These are phyloP conservation scores for Mrakia blollopis DNA, from an alignment of 768 basidiomycete species.

Conservation along the genomic window DNA sequence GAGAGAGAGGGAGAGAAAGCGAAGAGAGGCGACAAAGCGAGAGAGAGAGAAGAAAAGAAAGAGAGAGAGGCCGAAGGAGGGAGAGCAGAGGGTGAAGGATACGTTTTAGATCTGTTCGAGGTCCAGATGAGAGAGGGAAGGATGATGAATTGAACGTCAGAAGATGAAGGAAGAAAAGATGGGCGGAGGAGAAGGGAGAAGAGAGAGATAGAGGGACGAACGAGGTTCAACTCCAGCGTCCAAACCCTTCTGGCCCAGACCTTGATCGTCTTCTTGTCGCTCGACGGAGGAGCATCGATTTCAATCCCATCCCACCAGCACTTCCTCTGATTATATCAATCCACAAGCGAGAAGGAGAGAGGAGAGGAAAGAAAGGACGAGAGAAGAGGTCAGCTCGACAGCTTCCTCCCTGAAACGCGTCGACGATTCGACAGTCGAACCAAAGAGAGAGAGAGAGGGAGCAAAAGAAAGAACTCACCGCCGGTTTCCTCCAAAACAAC, in stretches of 20 bases:
- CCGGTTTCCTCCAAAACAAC: conserved; percentile 98
- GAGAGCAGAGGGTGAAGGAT: background rate
- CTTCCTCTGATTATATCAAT: conserved; percentile 62
- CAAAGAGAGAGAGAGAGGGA: background rate
- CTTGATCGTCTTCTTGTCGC: conserved; percentile 57
- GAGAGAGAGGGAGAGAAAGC: background rate
- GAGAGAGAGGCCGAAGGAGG: background rate
- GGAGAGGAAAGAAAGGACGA: conserved; percentile 3
- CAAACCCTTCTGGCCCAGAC: conserved; percentile 96
- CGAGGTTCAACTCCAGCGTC: conserved; percentile 94
- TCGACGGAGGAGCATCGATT: conserved; percentile 62
- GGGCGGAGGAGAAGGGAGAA: background rate
- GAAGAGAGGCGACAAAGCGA: background rate
- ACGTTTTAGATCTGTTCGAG: background rate
- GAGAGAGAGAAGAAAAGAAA: background rate
- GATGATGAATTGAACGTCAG: too few relatives aligned
- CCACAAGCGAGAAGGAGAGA: conserved; percentile 8
- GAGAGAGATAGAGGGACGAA: conserved; percentile 44
- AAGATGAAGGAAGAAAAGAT: background rate
- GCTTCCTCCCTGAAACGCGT: too few relatives aligned
- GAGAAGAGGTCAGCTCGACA: too few relatives aligned
- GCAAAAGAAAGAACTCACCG: conserved; percentile 57
- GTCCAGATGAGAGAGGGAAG: too few relatives aligned
- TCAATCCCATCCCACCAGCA: conserved; percentile 99
- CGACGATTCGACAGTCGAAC: background rate